Conservation (phyloP, 805 yeast species). For the Yamadazyma ubonensis region DNA sequence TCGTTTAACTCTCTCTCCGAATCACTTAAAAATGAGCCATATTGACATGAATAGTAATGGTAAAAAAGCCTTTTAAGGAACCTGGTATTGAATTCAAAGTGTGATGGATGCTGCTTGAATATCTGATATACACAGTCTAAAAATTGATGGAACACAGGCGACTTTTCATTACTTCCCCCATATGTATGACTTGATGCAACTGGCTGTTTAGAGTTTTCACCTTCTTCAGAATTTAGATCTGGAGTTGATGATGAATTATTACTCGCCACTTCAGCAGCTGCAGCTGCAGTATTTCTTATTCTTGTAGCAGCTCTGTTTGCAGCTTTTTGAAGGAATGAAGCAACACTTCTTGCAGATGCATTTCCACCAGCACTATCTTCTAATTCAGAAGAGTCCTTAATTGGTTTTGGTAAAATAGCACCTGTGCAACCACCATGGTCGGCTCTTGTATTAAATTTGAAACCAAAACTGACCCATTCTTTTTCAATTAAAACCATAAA, state of each 20-base stretch:
- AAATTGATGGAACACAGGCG: constrained; percentile 94
- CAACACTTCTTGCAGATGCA: constrained; percentile 27
- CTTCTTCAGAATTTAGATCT: constrained; percentile 20
- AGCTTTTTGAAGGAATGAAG: constrained; percentile 41
- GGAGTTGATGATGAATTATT: constrained; percentile 14
- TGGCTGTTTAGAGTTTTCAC: not conserved
- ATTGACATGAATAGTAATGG: constrained; percentile 91
- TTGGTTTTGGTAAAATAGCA: constrained; percentile 26
- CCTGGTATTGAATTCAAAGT: constrained; percentile 86
- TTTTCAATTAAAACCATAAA: constrained; percentile 83
- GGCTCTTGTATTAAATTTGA: constrained; percentile 77
- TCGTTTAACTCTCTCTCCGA: constrained; percentile 59
- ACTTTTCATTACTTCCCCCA: constrained; percentile 42
- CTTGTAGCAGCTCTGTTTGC: constrained; percentile 44
- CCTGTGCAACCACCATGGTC: constrained; percentile 65
- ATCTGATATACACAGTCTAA: constrained; percentile 86
- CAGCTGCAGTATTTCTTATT: constrained; percentile 37
- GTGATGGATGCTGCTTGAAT: constrained; percentile 61
- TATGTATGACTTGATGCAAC: constrained; percentile 19
- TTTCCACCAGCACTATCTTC: constrained; percentile 12
- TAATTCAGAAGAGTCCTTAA: constrained; percentile 12
- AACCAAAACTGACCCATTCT: constrained; percentile 96
- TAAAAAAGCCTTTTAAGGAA: constrained; percentile 81
- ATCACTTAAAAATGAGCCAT: constrained; percentile 84
- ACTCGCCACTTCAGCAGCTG: constrained; percentile 17